Evolutionary conservation across 148 eudicot species (phyloP).

Genomic region (Rhododendron mucronatum): DNA sequence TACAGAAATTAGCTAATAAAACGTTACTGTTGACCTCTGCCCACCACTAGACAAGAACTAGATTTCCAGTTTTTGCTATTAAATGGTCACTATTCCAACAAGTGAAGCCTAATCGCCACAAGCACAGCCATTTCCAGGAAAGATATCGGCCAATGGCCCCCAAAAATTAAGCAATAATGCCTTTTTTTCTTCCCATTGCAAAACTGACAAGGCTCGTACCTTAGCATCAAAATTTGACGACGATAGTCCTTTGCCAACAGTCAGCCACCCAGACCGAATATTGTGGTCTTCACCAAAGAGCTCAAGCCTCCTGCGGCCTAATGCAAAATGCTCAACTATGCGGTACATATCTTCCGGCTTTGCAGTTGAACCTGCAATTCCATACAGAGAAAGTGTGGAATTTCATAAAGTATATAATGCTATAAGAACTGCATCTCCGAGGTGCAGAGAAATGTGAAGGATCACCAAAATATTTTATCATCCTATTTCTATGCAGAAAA

Average conservation of each 20-base stretch:
- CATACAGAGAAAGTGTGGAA: not conserved
- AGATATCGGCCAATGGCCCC: not conserved
- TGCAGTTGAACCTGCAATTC: conserved; percentile 47
- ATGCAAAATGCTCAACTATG: conserved; percentile 93
- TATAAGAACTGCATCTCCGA: not conserved
- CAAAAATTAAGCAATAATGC: not conserved
- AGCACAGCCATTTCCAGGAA: not conserved
- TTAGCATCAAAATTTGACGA: not conserved
- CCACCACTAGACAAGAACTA: not conserved
- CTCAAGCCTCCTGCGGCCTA: conserved; percentile 89
- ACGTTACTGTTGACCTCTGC: not conserved
- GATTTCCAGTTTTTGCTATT: not conserved
- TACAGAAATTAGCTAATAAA: not conserved
- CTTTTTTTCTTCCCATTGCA: not conserved
- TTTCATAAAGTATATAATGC: not conserved
- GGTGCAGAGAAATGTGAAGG: not conserved
- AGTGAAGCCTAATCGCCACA: not conserved
- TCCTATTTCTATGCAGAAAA: not conserved
- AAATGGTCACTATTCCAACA: not conserved
- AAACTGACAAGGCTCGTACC: not conserved
- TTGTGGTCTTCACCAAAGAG: conserved; percentile 96
- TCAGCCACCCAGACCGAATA: conserved; percentile 89
- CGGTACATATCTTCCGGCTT: conserved; percentile 96
- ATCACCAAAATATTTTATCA: not conserved
- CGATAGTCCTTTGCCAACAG: conserved; percentile 26